Evolutionary conservation across 192 early-diverging fungal species (phyloP), one percentile per base, ranked within the genome.

Genomic region (Gryganskiella cystojenkinii): DNA sequence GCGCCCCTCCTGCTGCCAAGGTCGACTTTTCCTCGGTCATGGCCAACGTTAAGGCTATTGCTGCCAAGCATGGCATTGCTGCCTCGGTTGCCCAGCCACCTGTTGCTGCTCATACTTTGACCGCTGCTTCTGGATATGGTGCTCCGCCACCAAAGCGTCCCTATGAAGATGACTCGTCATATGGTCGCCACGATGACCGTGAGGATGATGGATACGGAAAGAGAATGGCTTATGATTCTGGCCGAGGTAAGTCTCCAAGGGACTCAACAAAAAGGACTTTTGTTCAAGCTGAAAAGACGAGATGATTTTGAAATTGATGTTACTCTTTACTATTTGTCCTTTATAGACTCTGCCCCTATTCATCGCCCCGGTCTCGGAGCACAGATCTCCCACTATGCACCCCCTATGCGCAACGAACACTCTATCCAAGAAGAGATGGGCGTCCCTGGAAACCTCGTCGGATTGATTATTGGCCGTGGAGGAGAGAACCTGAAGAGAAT

Each of bases 401-500:
- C 67, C 20, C 65, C 67, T 24, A 71, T 63, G 55, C 56, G 67
- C 43, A 73, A 73, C 55, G 67, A 68, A 37, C 80, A 78, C 28
- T 17, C 10, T 22, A 75, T 71, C 20, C 79, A 76, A 40, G 86
- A 83, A 64, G 85, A 90, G 64, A 86, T 91, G 47, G 80, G 55
- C 24, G 88, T 94, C 8, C 87, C 89, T 4, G 79, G 86, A 59
- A 82, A 75, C 35, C 87, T 91, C 56, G 91, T 94, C 11, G 95
- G 95, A 4, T 68, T 94, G 45, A 85, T 96, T 33, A 96, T 96
- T 78, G 95, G 95, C 11, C 82, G 89, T 20, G 84, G 83, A 27
- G 95, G 95, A 6, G 92, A 91, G 47, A 93, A 91, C 81, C 69
- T 96, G 64, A 90, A 92, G 72, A 74, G 85, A 44, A 91, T 96